phyloP scores from a whole-genome alignment of 495 filamentous ascomycete genomes.

The Daldinia grandis region DNA sequence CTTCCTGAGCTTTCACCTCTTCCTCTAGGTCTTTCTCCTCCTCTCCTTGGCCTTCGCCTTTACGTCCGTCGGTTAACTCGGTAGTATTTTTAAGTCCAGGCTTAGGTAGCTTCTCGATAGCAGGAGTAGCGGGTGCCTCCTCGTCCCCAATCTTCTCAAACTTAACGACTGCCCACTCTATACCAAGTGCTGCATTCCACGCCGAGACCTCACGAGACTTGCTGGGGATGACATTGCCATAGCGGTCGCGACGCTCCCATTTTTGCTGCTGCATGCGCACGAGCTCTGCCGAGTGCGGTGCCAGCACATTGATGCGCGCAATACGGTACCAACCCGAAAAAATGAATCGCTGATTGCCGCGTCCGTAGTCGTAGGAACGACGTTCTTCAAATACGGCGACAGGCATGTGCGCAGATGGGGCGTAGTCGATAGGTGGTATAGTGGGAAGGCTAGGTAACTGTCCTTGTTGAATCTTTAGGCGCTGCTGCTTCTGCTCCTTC shows the following conservation, averaged over 20 bases:
- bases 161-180: conserved; percentile 43
- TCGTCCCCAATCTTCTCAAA: conserved; percentile 24
- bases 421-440: conserved; percentile 39
- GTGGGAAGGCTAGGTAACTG: conserved; percentile 1
- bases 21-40: background rate
- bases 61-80: background rate
- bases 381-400: conserved; percentile 40
- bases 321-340: conserved; percentile 43
- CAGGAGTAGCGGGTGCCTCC: conserved; percentile 18
- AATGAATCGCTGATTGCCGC: background rate
- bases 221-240: conserved; percentile 7
- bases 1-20: background rate
- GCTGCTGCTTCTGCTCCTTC: background rate
- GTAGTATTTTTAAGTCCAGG: background rate
- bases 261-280: conserved; percentile 40
- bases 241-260: conserved; percentile 35
- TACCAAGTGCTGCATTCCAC: conserved; percentile 19
- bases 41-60: background rate
- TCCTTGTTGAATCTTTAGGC: background rate
- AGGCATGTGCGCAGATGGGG: conserved; percentile 7
- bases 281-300: conserved; percentile 38
- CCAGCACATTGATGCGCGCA: conserved; percentile 35
- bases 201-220: conserved; percentile 9
- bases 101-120: conserved; percentile 23
- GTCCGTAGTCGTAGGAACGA: background rate